A percentile compares a stretch with the other conserved stretches of the same genome.
Evolutionary conservation across 2,329 filamentous ascomycete species (phyloP).

Genomic region (Aspergillus nomiae): DNA sequence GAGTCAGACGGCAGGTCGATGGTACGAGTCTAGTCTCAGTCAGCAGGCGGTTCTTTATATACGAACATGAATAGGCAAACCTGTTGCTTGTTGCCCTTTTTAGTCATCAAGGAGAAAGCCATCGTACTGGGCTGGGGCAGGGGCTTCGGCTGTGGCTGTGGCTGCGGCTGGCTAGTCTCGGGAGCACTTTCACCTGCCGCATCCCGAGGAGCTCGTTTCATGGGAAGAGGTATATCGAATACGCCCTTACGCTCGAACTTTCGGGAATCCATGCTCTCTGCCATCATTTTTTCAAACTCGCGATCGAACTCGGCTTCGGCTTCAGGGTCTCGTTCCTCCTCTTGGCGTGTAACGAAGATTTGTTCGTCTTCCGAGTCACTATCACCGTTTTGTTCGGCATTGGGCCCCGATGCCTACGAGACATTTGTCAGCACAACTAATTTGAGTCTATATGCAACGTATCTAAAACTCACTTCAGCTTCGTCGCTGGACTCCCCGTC

Average conservation of each 20-base stretch:
- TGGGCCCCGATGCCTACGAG: constrained; percentile 45
- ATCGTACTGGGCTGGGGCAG: constrained; percentile 64
- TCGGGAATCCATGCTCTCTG: constrained; percentile 90
- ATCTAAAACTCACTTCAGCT: constrained; percentile 44
- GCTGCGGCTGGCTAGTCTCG: constrained; percentile 35
- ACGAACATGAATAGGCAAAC: constrained; percentile 48
- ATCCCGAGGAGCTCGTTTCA: constrained; percentile 71
- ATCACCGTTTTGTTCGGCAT: constrained; percentile 47
- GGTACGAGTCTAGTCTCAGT: constrained; percentile 70
- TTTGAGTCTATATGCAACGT: not conserved
- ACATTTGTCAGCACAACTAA: not conserved
- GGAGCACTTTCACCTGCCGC: constrained; percentile 43
- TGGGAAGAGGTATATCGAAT: constrained; percentile 96
- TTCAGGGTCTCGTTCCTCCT: constrained; percentile 88
- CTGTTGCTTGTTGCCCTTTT: constrained; percentile 94
- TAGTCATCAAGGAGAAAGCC: constrained; percentile 95
- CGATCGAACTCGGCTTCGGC: constrained; percentile 96
- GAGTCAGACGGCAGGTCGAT: constrained; percentile 87
- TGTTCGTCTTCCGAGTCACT: constrained; percentile 76
- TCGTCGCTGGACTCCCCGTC: constrained; percentile 55
- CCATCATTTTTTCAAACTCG: constrained; percentile 98
- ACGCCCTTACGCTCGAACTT: constrained; percentile 94
- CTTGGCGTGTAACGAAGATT: constrained; percentile 86
- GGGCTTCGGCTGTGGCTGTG: constrained; percentile 31
- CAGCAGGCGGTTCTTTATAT: constrained; percentile 12